These are phyloP conservation scores for Geranium brycei DNA, from an alignment of 345 rosid species.

Conservation along the genomic window DNA sequence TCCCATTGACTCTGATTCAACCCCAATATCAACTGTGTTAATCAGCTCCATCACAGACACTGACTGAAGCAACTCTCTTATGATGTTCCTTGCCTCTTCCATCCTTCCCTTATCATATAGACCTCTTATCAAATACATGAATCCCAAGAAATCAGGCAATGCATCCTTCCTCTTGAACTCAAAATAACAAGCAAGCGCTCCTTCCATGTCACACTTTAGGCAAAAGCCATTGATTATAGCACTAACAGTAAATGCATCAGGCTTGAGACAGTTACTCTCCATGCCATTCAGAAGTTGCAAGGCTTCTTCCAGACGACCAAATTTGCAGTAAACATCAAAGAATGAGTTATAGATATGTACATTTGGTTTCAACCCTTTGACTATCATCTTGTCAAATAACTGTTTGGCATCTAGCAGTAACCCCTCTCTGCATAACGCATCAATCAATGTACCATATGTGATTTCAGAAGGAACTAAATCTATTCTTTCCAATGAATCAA, in stretches of 20 bases:
- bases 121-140: conserved; percentile 54
- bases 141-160: conserved; percentile 71
- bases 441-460: conserved; percentile 53
- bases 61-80: conserved; percentile 81
- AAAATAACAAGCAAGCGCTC: conserved; percentile 43
- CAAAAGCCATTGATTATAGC: conserved; percentile 58
- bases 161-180: conserved; percentile 39
- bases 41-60: conserved; percentile 42
- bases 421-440: conserved; percentile 56
- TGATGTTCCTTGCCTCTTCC: conserved; percentile 69
- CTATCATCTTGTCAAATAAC: conserved; percentile 46
- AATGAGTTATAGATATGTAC: conserved; percentile 52
- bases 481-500: conserved; percentile 59
- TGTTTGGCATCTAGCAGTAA: conserved; percentile 48
- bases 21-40: conserved; percentile 35
- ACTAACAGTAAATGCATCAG: conserved; percentile 61
- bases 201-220: conserved; percentile 66
- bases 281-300: conserved; percentile 30
- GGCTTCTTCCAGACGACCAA: conserved; percentile 56
- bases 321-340: conserved; percentile 47
- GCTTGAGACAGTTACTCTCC: conserved; percentile 32
- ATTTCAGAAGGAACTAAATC: conserved; percentile 45
- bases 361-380: conserved; percentile 31
- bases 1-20: conserved; percentile 38
- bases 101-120: conserved; percentile 73